These are phyloP conservation scores for Ploettnerulaceae sp. DNA, from an alignment of 2,329 filamentous ascomycete species.

Conservation along the genomic window DNA sequence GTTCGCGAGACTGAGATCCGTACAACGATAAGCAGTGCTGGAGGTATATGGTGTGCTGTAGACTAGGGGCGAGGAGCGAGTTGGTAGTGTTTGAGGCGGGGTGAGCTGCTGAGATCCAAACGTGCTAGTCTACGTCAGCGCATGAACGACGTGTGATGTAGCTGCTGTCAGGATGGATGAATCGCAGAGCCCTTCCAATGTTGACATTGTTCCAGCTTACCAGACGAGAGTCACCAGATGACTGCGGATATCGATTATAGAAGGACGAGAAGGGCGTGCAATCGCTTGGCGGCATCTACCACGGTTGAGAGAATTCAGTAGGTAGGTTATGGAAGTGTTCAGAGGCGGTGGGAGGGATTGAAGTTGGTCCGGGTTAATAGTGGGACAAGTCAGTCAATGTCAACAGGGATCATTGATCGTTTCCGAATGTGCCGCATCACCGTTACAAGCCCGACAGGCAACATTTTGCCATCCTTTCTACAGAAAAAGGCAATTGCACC, in stretches of 20 bases:
- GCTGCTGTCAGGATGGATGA: slow-evolving; percentile 21
- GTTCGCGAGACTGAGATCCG: slow-evolving; percentile 12
- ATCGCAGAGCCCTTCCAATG: slow-evolving; percentile 9
- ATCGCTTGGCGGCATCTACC: slow-evolving; percentile 1
- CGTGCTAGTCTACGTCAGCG: slow-evolving; percentile 34
- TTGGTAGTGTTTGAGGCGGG: slow-evolving; percentile 16
- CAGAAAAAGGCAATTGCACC: background rate
- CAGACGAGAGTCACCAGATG: slow-evolving; percentile 15
- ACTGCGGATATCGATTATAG: slow-evolving; percentile 9
- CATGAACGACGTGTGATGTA: slow-evolving; percentile 26
- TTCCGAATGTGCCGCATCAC: slow-evolving; percentile 15
- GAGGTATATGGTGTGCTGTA: too few species aligned
- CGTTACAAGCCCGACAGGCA: background rate
- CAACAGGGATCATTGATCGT: slow-evolving; percentile 17
- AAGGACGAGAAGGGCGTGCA: slow-evolving; percentile 4
- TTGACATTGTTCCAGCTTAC: slow-evolving; percentile 19
- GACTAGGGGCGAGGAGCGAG: too few species aligned
- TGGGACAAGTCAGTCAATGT: slow-evolving; percentile 13
- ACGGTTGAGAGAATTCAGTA: background rate
- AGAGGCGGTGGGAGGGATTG: slow-evolving; percentile 9
- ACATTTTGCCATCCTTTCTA: background rate
- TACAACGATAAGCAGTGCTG: background rate
- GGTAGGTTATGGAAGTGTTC: slow-evolving; percentile 5
- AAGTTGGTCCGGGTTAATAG: slow-evolving; percentile 16
- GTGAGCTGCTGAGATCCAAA: slow-evolving; percentile 25